Base-by-base conservation (phyloP, 257 asterid genomes). In the Ehretia macrophylla region DNA sequence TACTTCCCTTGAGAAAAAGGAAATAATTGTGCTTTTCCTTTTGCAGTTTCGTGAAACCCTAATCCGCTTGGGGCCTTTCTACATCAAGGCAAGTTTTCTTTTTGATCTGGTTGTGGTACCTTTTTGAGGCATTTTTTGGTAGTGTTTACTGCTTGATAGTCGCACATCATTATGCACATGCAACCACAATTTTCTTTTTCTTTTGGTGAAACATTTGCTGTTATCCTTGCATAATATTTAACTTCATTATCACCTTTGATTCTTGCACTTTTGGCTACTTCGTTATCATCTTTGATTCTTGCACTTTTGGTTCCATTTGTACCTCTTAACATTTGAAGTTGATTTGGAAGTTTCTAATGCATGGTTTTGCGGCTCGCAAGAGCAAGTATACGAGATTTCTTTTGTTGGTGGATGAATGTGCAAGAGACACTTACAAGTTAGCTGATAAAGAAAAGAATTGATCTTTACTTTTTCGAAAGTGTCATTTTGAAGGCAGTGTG, bases 41-140 rank as follows among this genome's bases (percentile, higher is more conserved):
- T 77, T 85, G 85, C 99, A 93, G 99, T 88, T 93, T 74, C 95
- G 97, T 51, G 88, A 80, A 75, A 89, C 88, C 56, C 99, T 93
- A 49, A 89, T 93, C 59, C 68, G 70, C 63, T 61, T 92, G 96
- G 99, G 99, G 59, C 97, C 99, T 59, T 93, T 93, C 65, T 93
- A 93, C 77, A 69, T 93, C 77, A 93, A 93, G 97, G 99, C 73
- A 83, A 86, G 94, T 72, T 45, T 63, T 69, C 57, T 57, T 51
- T 48, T 54, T 59, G 55, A 12, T 45, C 44, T 51, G 4, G 32
- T 49, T 19, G 42, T 57, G 50, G 70, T 63, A 55, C 17, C 58
- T 56, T 37, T 69, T 53, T n/a, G n/a, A n/a, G 50, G 17, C 12
- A 17, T 8, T 22, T 47, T 40, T 6, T 60, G 38, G 18, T 23